Conservation (phyloP, 2,329 filamentous ascomycete genomes). For the Nemania abortiva region DNA sequence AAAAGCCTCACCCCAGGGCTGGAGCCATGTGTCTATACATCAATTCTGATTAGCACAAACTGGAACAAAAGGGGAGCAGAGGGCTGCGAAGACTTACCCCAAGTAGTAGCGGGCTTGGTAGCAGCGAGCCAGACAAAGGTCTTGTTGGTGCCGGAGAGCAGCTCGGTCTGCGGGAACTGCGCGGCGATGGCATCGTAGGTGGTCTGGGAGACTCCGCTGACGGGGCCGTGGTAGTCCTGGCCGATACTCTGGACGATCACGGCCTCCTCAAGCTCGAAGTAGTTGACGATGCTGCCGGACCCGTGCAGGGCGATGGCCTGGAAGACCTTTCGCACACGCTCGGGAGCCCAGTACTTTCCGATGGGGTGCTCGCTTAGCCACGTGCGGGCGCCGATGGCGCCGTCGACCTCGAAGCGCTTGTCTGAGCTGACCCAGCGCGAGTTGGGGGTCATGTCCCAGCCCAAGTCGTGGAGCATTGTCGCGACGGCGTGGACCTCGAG, state of each 20-base stretch:
- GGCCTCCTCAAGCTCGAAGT: slow-evolving; percentile 32
- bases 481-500: slow-evolving; percentile 42
- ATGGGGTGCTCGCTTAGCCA: slow-evolving; percentile 37
- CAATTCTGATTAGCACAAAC: slow-evolving; percentile 8
- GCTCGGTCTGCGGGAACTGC: slow-evolving; percentile 34
- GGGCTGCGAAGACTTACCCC: slow-evolving; percentile 19
- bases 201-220: slow-evolving; percentile 17
- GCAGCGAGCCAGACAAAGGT: slow-evolving; percentile 34
- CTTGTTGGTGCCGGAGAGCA: slow-evolving; percentile 33
- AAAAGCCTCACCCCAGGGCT: slow-evolving; percentile 36
- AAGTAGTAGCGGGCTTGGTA: slow-evolving; percentile 38
- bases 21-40: slow-evolving; percentile 33
- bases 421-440: slow-evolving; percentile 36
- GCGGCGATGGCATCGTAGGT: slow-evolving; percentile 23
- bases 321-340: slow-evolving; percentile 38
- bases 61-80: background rate
- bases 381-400: slow-evolving; percentile 38
- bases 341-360: slow-evolving; percentile 33
- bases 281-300: slow-evolving; percentile 22
- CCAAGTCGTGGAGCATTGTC: slow-evolving; percentile 40
- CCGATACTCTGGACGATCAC: slow-evolving; percentile 35
- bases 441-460: slow-evolving; percentile 36
- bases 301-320: slow-evolving; percentile 36
- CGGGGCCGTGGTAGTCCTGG: slow-evolving; percentile 35
- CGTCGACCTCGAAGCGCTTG: slow-evolving; percentile 44